A percentile compares a stretch with the other conserved stretches of the same genome.
These are phyloP conservation scores for Mortierella hygrophila DNA, from an alignment of 192 early-diverging fungal genomes.

Conservation along the genomic window DNA sequence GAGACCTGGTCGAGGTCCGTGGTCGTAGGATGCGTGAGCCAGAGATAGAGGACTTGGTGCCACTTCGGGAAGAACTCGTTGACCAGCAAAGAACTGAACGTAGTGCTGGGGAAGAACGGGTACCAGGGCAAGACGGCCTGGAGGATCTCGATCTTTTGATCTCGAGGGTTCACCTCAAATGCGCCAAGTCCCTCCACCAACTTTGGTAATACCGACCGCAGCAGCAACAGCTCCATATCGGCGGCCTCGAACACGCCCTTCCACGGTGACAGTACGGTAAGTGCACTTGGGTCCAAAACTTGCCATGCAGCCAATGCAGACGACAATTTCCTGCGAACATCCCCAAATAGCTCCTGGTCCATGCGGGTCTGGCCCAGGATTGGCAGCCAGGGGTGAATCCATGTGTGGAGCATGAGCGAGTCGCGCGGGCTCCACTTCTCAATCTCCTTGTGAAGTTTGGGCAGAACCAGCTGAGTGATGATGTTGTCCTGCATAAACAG, in stretches of 20 bases:
- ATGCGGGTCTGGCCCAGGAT: slow-evolving; percentile 65
- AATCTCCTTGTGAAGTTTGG: slow-evolving; percentile 77
- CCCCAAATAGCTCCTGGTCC: slow-evolving; percentile 61
- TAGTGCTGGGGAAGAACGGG: slow-evolving; percentile 59
- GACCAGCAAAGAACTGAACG: slow-evolving; percentile 73
- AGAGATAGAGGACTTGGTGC: slow-evolving; percentile 75
- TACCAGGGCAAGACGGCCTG: slow-evolving; percentile 75
- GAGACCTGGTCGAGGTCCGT: slow-evolving; percentile 41
- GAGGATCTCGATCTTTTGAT: slow-evolving; percentile 76
- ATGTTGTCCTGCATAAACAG: slow-evolving; percentile 81
- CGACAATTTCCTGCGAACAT: slow-evolving; percentile 73
- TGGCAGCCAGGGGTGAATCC: slow-evolving; percentile 89
- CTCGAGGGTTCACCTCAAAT: slow-evolving; percentile 79
- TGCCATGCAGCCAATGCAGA: slow-evolving; percentile 72
- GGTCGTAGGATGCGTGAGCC: slow-evolving; percentile 68
- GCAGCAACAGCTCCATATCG: slow-evolving; percentile 73
- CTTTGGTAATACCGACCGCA: slow-evolving; percentile 78
- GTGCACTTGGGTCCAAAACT: slow-evolving; percentile 67
- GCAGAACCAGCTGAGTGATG: slow-evolving; percentile 82
- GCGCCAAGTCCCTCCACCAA: slow-evolving; percentile 68
- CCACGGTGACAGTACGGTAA: slow-evolving; percentile 72
- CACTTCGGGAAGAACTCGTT: slow-evolving; percentile 89
- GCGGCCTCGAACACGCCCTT: slow-evolving; percentile 67
- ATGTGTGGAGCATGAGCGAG: slow-evolving; percentile 73
- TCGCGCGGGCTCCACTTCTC: slow-evolving; percentile 74